These are phyloP conservation scores for Pythium myriotylum DNA, from an alignment of 352 stramenopile genomes.

Conservation along the genomic window DNA sequence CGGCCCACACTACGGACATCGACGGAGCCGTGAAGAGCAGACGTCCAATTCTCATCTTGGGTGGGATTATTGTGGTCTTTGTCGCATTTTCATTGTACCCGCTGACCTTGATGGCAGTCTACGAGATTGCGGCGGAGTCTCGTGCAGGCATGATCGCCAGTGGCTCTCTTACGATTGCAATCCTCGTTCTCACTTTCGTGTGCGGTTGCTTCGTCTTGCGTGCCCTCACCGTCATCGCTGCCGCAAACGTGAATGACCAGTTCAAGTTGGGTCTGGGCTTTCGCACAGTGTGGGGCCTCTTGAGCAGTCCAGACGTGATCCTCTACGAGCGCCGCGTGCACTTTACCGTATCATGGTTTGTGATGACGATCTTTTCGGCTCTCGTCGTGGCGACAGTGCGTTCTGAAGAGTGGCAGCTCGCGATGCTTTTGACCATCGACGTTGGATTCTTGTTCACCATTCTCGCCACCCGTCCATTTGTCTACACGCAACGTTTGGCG, in stretches of 20 bases:
- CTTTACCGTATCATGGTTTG: constrained; percentile 14
- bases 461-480: constrained; percentile 22
- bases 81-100: constrained; percentile 28
- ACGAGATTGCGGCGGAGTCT: constrained; percentile 25
- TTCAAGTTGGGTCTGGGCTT: constrained; percentile 7
- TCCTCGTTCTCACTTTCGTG: constrained; percentile 9
- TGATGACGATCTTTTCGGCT: constrained; percentile 20
- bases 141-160: constrained; percentile 1
- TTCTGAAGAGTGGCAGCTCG: constrained; percentile 20
- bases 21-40: constrained; percentile 1
- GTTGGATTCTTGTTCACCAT: constrained; percentile 20
- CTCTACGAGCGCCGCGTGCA: constrained; percentile 27
- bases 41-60: constrained; percentile 3
- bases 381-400: constrained; percentile 19
- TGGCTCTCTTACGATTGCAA: constrained; percentile 13
- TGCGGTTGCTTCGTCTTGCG: constrained; percentile 9
- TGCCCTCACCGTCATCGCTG: neutral
- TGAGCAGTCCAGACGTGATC: constrained; percentile 23
- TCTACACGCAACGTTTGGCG: neutral
- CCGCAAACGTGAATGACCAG: neutral
- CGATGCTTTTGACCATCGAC: constrained; percentile 22
- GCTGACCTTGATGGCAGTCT: constrained; percentile 22
- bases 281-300: constrained; percentile 25
- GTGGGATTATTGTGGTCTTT: constrained; percentile 10
- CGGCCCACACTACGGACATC: constrained; percentile 3